A percentile compares a stretch with the other conserved stretches of the same genome.
Evolutionary conservation across 2,329 filamentous ascomycete genomes (phyloP).

Genomic region (Didymosphaeria variabile): DNA sequence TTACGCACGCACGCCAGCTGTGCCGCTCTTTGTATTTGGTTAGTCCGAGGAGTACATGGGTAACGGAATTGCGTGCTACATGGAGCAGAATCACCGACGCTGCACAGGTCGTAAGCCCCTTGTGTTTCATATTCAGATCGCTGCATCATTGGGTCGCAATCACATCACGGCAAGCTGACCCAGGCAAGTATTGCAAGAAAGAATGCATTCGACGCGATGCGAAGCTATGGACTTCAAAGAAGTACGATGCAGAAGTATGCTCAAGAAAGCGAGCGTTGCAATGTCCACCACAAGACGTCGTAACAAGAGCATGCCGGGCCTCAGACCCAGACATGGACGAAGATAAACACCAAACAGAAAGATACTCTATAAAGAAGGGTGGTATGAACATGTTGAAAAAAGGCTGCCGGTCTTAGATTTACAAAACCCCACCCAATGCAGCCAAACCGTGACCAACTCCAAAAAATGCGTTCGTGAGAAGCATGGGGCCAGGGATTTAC

Average conservation of each 20-base stretch:
- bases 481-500: neutral
- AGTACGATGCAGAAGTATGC: constrained; percentile 8
- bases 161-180: neutral
- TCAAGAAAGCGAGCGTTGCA: constrained; percentile 10
- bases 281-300: constrained; percentile 16
- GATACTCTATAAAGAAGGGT: constrained; percentile 10
- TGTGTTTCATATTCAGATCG: neutral
- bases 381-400: constrained; percentile 1
- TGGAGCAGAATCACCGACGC: neutral
- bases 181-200: neutral
- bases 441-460: constrained; percentile 15
- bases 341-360: constrained; percentile 18
- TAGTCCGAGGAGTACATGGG: neutral
- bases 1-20: constrained; percentile 11
- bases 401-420: neutral
- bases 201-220: constrained; percentile 12
- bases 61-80: neutral
- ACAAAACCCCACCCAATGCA: neutral
- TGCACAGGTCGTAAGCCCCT: neutral
- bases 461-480: constrained; percentile 14
- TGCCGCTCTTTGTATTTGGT: constrained; percentile 1
- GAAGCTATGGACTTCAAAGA: constrained; percentile 11
- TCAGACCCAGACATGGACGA: constrained; percentile 21
- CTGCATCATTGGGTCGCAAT: neutral
- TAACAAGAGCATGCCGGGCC: constrained; percentile 20